These are phyloP conservation scores for Flaveria robusta DNA, from an alignment of 129 eudicot species.

Conservation along the genomic window DNA sequence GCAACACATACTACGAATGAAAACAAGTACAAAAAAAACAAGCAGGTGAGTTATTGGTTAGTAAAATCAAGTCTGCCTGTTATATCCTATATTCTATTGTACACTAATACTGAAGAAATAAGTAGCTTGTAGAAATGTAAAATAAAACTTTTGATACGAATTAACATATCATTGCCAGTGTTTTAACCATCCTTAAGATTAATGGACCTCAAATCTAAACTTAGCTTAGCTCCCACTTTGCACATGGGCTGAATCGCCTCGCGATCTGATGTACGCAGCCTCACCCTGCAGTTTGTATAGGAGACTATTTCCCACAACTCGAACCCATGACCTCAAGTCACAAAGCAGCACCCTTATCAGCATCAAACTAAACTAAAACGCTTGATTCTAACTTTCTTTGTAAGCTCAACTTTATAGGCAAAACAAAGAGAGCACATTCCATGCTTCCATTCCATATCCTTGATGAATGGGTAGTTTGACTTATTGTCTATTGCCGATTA, in stretches of 20 bases:
- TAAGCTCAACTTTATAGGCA: background rate
- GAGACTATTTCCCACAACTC: no score
- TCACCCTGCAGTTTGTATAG: no score
- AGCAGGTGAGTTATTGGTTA: background rate
- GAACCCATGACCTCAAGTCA: no score
- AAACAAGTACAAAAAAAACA: background rate
- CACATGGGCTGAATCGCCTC: no score
- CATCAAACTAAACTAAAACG: background rate
- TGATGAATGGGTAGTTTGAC: background rate
- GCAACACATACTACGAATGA: background rate
- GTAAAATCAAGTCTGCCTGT: background rate
- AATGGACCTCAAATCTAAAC: background rate
- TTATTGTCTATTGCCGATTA: background rate
- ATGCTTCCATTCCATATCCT: background rate
- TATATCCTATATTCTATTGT: background rate
- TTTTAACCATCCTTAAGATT: background rate
- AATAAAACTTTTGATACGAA: background rate
- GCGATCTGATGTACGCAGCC: no score
- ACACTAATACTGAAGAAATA: background rate
- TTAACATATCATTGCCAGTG: background rate
- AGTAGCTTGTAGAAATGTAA: background rate
- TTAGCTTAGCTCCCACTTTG: no score
- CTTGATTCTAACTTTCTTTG: background rate
- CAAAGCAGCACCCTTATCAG: no score
- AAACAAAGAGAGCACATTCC: background rate